phyloP scores from a whole-genome alignment of 352 stramenopile species.

The Phytophthora hibernalis region DNA sequence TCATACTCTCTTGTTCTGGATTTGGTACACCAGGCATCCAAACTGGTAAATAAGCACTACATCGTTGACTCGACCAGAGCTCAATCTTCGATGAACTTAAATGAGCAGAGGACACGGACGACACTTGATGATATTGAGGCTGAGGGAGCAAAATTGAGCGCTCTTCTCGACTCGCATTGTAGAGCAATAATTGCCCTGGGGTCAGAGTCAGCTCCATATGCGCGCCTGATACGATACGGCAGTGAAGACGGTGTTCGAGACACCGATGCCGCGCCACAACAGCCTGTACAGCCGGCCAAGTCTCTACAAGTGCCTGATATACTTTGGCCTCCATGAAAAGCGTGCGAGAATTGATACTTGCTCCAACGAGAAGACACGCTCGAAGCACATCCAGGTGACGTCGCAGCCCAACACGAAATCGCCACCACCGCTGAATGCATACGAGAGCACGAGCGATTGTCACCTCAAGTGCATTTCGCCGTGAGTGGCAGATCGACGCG shows the following conservation, averaged over 20 bases:
- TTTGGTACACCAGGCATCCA: conserved; percentile 67
- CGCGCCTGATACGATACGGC: conserved; percentile 42
- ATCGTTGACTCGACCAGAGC: conserved; percentile 56
- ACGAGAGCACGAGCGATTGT: conserved; percentile 57
- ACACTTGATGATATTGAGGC: conserved; percentile 29
- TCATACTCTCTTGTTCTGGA: conserved; percentile 71
- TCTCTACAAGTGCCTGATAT: conserved; percentile 50
- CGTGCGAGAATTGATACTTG: conserved; percentile 64
- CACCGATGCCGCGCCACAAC: conserved; percentile 44
- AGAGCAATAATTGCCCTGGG: conserved; percentile 44
- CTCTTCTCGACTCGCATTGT: conserved; percentile 33
- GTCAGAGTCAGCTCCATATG: conserved; percentile 57
- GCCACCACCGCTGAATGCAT: conserved; percentile 82
- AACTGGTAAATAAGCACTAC: conserved; percentile 57
- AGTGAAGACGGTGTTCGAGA: conserved; percentile 61
- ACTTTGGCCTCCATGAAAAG: conserved; percentile 75
- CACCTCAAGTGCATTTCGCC: conserved; percentile 57
- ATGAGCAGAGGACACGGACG: conserved; percentile 18
- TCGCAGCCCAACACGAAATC: conserved; percentile 49
- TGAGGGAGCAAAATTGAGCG: conserved; percentile 38
- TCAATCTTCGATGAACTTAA: conserved; percentile 39
- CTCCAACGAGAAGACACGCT: conserved; percentile 54
- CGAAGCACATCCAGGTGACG: conserved; percentile 60
- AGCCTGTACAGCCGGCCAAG: conserved; percentile 43
- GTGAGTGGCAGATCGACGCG: conserved; percentile 41